A percentile compares a stretch with the other conserved stretches of the same genome.
phyloP scores from a whole-genome alignment of 192 early-diverging fungal genomes.

The Linnemannia elongata region DNA sequence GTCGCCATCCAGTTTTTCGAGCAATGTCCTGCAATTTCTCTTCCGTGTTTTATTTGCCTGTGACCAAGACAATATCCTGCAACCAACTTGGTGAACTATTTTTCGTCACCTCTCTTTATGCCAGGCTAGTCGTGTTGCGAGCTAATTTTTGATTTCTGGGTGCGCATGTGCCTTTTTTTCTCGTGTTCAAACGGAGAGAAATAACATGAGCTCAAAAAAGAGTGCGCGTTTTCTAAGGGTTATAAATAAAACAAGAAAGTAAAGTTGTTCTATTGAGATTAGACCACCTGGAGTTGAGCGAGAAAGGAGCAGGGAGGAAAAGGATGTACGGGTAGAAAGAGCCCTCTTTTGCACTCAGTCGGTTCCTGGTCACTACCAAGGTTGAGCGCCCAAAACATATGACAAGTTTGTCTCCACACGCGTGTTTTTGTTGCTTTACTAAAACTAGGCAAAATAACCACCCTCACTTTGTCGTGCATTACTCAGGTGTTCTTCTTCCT shows the following conservation, averaged over 20 bases:
- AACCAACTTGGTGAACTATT: too few relatives aligned
- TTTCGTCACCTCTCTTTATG: too few relatives aligned
- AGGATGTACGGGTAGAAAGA: not conserved
- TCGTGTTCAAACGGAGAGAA: not conserved
- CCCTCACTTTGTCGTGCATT: too few relatives aligned
- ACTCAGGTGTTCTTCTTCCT: too few relatives aligned
- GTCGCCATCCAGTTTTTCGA: too few relatives aligned
- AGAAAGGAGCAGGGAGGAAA: not conserved
- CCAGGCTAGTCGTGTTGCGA: too few relatives aligned
- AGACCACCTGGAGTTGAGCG: not conserved
- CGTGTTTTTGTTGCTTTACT: not conserved
- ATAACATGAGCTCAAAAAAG: not conserved
- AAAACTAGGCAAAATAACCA: not conserved
- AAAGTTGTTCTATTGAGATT: constrained; percentile 3
- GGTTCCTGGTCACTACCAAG: not conserved
- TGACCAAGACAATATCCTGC: too few relatives aligned
- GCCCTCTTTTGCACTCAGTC: not conserved
- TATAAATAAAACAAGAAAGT: not conserved
- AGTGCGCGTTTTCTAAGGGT: not conserved
- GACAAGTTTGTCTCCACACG: too few relatives aligned
- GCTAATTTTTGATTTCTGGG: too few relatives aligned
- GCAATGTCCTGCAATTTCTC: too few relatives aligned
- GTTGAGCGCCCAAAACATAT: not conserved
- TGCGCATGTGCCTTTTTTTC: not conserved
- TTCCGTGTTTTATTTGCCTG: too few relatives aligned